Base-by-base conservation (phyloP, 257 asterid genomes). In the Solanum pennellii region DNA sequence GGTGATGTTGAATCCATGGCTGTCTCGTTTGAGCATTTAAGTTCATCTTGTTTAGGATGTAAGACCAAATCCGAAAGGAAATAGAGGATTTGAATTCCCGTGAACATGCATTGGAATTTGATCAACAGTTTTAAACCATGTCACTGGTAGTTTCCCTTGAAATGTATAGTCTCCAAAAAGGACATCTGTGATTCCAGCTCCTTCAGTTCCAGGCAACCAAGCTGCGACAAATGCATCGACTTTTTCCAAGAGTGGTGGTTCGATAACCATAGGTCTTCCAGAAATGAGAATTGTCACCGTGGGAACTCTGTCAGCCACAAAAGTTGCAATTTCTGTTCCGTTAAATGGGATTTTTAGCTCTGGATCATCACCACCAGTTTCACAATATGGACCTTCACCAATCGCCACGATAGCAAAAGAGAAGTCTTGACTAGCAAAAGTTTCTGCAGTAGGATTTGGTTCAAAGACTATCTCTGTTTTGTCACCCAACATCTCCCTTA, bases 171-270 rank as follows among this genome's bases (percentile, higher is more conserved):
- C 96, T 41, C 99, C 99, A 20, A 94, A 95, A n/a, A 95, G 91
- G 20, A 93, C 98, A 86, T 96, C 98, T 7, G 91, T 85, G 52
- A 96, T 86, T 29, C 98, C 99, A 0, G 76, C 88, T 37, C 98
- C 97, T 93, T 96, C 98, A 83, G 91, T 95, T 37, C 99, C 98
- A 1, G 99, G 99, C 41, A 96, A 90, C 99, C 99, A 96, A 44
- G 98, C 98, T 72, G 97, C 96, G 65, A 95, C 91, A 3, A 96
- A 89, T 18, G 96, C 98, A 2, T 94, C 97, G 31, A 90, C 90
- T 88, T 93, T 93, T 12, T 92, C 95, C 88, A 95, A 73, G 56
- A 90, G 90, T 31, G 52, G 15, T 4, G 94, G 92, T 89, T 95
- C 94, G 52, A 96, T 33, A 72, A 89, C 89, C 92, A 96, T 83